Evolutionary conservation across 2,329 filamentous ascomycete genomes (phyloP).

Genomic region (Aspergillus sp.): DNA sequence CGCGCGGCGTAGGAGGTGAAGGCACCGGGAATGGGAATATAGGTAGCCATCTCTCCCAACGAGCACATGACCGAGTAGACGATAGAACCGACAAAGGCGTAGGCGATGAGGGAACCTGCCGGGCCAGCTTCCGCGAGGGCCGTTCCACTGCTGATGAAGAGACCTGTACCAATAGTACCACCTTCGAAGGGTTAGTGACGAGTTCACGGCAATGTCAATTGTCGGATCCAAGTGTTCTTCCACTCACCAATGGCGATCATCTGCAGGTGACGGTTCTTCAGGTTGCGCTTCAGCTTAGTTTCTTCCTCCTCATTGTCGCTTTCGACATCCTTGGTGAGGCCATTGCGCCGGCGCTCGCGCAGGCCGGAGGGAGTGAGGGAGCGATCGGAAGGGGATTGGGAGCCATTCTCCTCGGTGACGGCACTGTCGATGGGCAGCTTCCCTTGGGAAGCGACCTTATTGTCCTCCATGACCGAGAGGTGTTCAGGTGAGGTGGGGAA

Average conservation of each 20-base stretch:
- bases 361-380: neutral
- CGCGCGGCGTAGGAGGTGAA: conserved; percentile 77
- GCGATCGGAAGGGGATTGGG: neutral
- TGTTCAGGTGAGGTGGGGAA: neutral
- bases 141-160: conserved; percentile 68
- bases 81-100: conserved; percentile 68
- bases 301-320: conserved; percentile 8
- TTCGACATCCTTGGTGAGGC: conserved; percentile 1
- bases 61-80: conserved; percentile 74
- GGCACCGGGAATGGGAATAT: conserved; percentile 72
- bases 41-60: conserved; percentile 70
- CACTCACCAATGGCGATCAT: conserved; percentile 27
- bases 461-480: neutral
- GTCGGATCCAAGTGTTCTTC: neutral
- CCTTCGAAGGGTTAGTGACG: conserved; percentile 29
- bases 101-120: conserved; percentile 66
- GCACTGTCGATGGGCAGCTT: conserved; percentile 1
- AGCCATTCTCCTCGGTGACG: neutral
- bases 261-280: conserved; percentile 27
- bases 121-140: conserved; percentile 66
- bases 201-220: neutral
- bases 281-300: conserved; percentile 23
- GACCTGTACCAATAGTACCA: conserved; percentile 70
- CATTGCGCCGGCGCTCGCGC: conserved; percentile 1
- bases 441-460: neutral